These are phyloP conservation scores for Microbotryum intermedium DNA, from an alignment of 1,284 basidiomycete species.

Conservation along the genomic window DNA sequence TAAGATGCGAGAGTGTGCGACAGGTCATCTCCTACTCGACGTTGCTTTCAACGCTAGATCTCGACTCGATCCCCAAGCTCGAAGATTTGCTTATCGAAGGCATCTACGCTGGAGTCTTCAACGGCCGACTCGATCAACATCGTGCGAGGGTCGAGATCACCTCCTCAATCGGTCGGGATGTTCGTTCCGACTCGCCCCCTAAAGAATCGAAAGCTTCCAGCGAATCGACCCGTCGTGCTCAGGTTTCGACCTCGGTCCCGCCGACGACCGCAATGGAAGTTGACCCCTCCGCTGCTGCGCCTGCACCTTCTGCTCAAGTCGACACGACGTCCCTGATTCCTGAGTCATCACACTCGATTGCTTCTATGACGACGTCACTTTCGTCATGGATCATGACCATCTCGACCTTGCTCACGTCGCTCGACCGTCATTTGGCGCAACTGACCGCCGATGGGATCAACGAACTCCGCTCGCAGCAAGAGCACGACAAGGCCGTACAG, in stretches of 20 bases:
- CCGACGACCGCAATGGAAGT: conserved; percentile 10
- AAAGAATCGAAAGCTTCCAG: not conserved
- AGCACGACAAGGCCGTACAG: conserved; percentile 49
- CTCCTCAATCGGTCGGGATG: conserved; percentile 80
- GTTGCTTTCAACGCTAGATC: conserved; percentile 57
- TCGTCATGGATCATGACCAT: conserved; percentile 7
- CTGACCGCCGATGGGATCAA: conserved; percentile 6
- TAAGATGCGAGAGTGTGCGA: not conserved
- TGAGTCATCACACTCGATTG: not conserved
- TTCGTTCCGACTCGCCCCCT: conserved; percentile 37
- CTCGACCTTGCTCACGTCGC: conserved; percentile 11
- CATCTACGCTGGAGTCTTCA: conserved; percentile 79
- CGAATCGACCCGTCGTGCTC: not conserved
- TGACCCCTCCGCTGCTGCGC: not conserved
- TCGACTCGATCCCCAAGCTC: conserved; percentile 68
- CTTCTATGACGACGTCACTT: not conserved
- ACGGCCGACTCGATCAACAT: conserved; percentile 85
- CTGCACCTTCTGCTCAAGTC: not conserved
- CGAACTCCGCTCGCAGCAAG: conserved; percentile 43
- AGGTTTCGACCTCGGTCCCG: not conserved
- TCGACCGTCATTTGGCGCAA: conserved; percentile 13
- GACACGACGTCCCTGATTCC: no score
- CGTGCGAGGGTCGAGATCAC: conserved; percentile 77
- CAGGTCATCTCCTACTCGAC: conserved; percentile 66
- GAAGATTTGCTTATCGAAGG: conserved; percentile 94